Evolutionary conservation across 108 stramenopile genomes (phyloP), one percentile per base, ranked within the genome.

Genomic region (Schizochytrium sp.): DNA sequence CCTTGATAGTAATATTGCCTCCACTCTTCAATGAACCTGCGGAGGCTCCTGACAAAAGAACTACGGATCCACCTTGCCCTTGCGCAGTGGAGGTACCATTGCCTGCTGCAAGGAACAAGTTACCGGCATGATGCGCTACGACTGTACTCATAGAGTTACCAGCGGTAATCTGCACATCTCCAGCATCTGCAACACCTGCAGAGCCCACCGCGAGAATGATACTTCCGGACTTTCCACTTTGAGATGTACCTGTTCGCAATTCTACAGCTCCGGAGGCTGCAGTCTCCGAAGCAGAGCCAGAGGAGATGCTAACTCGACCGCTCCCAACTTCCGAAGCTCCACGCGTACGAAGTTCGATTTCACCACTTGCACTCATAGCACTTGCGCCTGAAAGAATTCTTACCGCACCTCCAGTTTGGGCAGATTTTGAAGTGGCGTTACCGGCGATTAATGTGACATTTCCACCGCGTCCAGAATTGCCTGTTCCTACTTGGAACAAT

Each of bases 321-420:
- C 50, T 55, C 0, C 8, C 28, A 0, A 13, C 76, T 3, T 49
- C 76, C 50, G 61, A 61, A 7, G 44, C 57, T n/a, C 28, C 4
- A 15, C 49, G 53, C 13, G 61, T 44, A 4, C 5, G 42, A 0
- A 69, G 12, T 12, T 38, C 19, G 28, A 69, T 38, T 7, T 38
- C 40, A 8, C 64, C 64, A 44, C 19, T 28, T 44, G 64, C 64
- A 44, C 64, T 69, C 42, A 91, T 90, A 3, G 72, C 87, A 4
- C 93, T 93, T 45, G 93, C 94, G 57, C 95, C 95, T 17, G 91
- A 93, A 50, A 64, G 55, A 19, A 95, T 73, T 15, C 87, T 45
- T 13, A 94, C 90, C 4, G 46, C 46, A 38, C 93, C 93, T 4
- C 93, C 93, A n/a, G 56, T 42, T 1, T 56, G 15, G 15, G 69